phyloP scores from a whole-genome alignment of 2,329 filamentous ascomycete genomes.

The Passalora sequoiae region DNA sequence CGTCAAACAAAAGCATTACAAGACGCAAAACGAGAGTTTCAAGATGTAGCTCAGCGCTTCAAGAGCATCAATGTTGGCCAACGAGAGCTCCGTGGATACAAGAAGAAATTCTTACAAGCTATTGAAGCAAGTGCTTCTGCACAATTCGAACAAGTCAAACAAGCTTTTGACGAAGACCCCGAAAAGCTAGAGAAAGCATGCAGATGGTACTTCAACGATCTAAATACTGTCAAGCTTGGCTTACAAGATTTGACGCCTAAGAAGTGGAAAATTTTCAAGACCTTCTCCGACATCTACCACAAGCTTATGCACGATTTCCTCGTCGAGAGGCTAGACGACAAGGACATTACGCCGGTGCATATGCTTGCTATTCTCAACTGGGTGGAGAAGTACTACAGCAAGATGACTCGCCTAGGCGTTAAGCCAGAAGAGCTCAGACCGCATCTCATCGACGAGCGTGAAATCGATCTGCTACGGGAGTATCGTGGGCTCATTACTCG shows the following conservation, averaged over 20 bases:
- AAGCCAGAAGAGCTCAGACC: conserved; percentile 68
- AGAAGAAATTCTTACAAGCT: conserved; percentile 84
- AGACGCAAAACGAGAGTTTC: conserved; percentile 91
- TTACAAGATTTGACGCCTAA: conserved; percentile 89
- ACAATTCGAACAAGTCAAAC: conserved; percentile 66
- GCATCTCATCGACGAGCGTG: conserved; percentile 84
- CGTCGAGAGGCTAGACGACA: conserved; percentile 73
- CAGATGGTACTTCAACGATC: conserved; percentile 96
- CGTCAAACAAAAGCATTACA: conserved; percentile 83
- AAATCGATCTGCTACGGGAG: conserved; percentile 83
- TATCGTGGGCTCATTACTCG: conserved; percentile 94
- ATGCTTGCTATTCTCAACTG: conserved; percentile 90
- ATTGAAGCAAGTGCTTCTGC: conserved; percentile 68
- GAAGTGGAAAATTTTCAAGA: conserved; percentile 93
- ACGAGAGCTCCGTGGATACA: conserved; percentile 89
- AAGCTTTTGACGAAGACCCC: conserved; percentile 78
- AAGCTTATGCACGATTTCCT: conserved; percentile 93
- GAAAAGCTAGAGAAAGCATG: conserved; percentile 77
- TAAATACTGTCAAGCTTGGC: conserved; percentile 88
- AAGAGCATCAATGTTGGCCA: conserved; percentile 85
- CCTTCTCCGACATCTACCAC: conserved; percentile 88
- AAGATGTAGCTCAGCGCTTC: conserved; percentile 87
- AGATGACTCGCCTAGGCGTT: conserved; percentile 87
- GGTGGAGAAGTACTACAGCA: conserved; percentile 92
- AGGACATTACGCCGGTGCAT: conserved; percentile 76